phyloP scores from a whole-genome alignment of 768 basidiomycete genomes.

The Solioccasus polychromus region DNA sequence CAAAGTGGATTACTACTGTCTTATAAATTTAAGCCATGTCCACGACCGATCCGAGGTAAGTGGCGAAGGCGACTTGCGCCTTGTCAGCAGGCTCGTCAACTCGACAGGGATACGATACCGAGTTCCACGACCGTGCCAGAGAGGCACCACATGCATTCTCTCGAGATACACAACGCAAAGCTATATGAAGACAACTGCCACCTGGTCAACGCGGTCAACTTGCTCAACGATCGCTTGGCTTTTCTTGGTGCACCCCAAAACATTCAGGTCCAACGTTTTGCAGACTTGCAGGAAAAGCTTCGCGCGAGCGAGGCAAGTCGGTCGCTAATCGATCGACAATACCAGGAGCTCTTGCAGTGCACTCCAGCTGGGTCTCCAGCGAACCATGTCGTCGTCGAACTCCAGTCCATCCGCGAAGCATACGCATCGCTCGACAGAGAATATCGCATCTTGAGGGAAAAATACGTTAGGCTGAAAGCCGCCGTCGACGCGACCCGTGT shows the following conservation, averaged over 20 bases:
- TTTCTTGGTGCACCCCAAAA: conserved; percentile 16
- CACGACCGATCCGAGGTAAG: no score
- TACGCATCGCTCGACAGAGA: conserved; percentile 22
- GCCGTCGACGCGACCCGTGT: conserved; percentile 2
- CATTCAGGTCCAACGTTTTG: conserved; percentile 15
- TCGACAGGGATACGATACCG: conserved; percentile 5
- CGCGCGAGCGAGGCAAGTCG: conserved; percentile 20
- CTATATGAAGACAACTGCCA: conserved; percentile 39
- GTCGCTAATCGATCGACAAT: conserved; percentile 15
- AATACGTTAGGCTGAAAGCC: conserved; percentile 18
- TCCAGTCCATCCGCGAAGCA: conserved; percentile 17
- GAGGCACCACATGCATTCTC: conserved; percentile 28
- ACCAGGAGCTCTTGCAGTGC: conserved; percentile 24
- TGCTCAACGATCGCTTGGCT: conserved; percentile 31
- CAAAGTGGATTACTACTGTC: no score
- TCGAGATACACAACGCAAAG: conserved; percentile 30
- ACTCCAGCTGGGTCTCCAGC: conserved; percentile 12
- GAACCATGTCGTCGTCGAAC: conserved; percentile 17
- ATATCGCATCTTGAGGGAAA: conserved; percentile 18
- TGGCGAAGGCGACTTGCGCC: no score
- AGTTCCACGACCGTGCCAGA: conserved; percentile 39
- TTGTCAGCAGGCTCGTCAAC: no score
- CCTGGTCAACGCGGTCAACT: conserved; percentile 27
- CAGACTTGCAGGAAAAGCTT: conserved; percentile 27
- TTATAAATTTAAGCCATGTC: no score